These are phyloP conservation scores for Cryptosporidium bovis DNA, from an alignment of 169 alveolate genomes.

Conservation along the genomic window DNA sequence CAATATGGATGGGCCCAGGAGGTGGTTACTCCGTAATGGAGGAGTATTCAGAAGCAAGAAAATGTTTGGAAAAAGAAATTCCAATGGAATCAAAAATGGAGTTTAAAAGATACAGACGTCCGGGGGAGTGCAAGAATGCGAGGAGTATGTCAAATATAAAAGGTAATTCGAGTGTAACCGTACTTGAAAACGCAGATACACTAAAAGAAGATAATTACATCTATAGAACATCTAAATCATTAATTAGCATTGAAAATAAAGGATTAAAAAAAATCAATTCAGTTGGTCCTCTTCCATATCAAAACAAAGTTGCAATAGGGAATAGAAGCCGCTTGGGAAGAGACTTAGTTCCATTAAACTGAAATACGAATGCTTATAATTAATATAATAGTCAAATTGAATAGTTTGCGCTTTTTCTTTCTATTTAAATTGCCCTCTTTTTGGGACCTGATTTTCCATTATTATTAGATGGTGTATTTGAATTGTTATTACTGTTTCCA, in stretches of 20 bases:
- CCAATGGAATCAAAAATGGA: slow-evolving; percentile 29
- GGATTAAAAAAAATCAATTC: slow-evolving; percentile 4
- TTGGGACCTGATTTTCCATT: slow-evolving; percentile 14
- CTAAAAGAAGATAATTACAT: slow-evolving; percentile 43
- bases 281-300: slow-evolving; percentile 62
- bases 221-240: slow-evolving; percentile 46
- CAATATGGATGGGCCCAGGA: slow-evolving; percentile 73
- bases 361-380: not conserved
- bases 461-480: slow-evolving; percentile 24
- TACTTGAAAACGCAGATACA: slow-evolving; percentile 15
- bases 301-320: slow-evolving; percentile 59
- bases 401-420: not conserved
- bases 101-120: slow-evolving; percentile 23
- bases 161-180: slow-evolving; percentile 14
- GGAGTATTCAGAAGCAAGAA: slow-evolving; percentile 44
- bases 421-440: slow-evolving; percentile 18
- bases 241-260: slow-evolving; percentile 1
- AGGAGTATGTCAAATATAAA: slow-evolving; percentile 26
- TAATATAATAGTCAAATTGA: not conserved
- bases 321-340: slow-evolving; percentile 69
- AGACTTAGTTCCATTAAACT: slow-evolving; percentile 37
- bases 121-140: slow-evolving; percentile 16
- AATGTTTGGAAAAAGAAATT: slow-evolving; percentile 37
- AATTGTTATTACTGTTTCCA: not conserved
- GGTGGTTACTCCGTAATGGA: slow-evolving; percentile 71